A percentile compares a stretch with the other conserved stretches of the same genome.
phyloP scores from a whole-genome alignment of 1,284 basidiomycete species.

The Tetrapyrgos nigripes region DNA sequence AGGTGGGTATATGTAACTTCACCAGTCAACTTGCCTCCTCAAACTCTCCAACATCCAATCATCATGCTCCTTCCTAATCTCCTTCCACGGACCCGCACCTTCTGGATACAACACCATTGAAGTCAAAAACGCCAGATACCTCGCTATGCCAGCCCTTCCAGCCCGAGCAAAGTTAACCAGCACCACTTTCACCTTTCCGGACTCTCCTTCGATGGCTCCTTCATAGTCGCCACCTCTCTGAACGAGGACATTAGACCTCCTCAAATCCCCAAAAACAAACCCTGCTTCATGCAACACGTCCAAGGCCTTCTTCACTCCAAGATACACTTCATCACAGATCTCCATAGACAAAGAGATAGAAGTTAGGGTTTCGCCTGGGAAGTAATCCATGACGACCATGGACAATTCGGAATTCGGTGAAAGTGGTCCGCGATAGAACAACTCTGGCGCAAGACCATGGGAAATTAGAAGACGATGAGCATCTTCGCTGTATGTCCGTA shows the following conservation, averaged over 20 bases:
- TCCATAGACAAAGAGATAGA: neutral
- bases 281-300: neutral
- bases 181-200: neutral
- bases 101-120: neutral
- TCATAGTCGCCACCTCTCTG: neutral
- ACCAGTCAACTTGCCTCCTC: neutral
- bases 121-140: conserved; percentile 11
- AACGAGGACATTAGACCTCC: conserved; percentile 13
- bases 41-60: neutral
- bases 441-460: conserved; percentile 16
- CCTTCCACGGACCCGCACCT: neutral
- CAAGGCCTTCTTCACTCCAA: neutral
- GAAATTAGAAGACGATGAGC: conserved; percentile 16
- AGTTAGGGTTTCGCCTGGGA: conserved; percentile 8
- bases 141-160: neutral
- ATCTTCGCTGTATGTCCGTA: conserved; percentile 10
- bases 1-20: too few species aligned
- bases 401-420: neutral
- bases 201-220: too few species aligned
- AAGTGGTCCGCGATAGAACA: conserved; percentile 11
- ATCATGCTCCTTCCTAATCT: neutral
- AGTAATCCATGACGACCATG: conserved; percentile 17
- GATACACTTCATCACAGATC: neutral
- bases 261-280: conserved; percentile 13
- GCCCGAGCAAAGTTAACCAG: conserved; percentile 21